phyloP scores from a whole-genome alignment of 805 yeast species.

The Candida rishiriensis region DNA sequence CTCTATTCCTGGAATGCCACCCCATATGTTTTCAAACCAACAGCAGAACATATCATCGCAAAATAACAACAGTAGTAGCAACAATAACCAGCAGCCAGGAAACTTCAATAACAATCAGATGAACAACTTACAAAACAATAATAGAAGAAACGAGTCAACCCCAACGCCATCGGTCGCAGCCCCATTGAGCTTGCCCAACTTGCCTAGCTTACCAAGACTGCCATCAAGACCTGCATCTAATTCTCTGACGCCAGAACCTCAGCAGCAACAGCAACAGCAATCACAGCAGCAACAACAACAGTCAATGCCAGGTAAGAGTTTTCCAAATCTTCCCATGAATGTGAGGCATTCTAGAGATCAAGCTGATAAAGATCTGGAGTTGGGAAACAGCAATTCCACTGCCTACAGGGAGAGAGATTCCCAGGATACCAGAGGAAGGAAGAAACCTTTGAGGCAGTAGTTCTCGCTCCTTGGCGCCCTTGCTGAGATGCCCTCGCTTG shows the following conservation, averaged over 20 bases:
- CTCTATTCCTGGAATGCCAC: conserved; percentile 8
- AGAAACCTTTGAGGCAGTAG: conserved; percentile 11
- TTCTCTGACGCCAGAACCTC: conserved; percentile 24
- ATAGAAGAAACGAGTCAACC: conserved; percentile 4
- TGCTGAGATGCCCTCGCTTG: too few species aligned
- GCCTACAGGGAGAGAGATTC: conserved; percentile 19
- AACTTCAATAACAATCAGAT: neutral
- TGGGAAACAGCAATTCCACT: conserved; percentile 12
- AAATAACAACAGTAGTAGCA: conserved; percentile 2
- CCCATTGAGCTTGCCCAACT: conserved; percentile 4
- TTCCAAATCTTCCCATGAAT: conserved; percentile 12
- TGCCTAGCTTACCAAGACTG: conserved; percentile 16
- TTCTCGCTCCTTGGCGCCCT: neutral
- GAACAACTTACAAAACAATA: conserved; percentile 1
- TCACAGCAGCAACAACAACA: too few species aligned
- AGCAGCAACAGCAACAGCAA: conserved; percentile 1
- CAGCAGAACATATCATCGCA: neutral
- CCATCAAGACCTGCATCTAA: conserved; percentile 23
- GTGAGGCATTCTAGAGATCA: conserved; percentile 24
- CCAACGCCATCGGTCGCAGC: conserved; percentile 7
- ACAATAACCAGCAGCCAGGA: conserved; percentile 1
- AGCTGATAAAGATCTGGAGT: conserved; percentile 24
- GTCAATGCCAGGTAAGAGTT: conserved; percentile 2
- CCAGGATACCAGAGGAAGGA: conserved; percentile 1
- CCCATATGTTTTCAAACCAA: conserved; percentile 5